Conservation (phyloP, 2,329 filamentous ascomycete genomes). For the Arthrocladium fulminans region DNA sequence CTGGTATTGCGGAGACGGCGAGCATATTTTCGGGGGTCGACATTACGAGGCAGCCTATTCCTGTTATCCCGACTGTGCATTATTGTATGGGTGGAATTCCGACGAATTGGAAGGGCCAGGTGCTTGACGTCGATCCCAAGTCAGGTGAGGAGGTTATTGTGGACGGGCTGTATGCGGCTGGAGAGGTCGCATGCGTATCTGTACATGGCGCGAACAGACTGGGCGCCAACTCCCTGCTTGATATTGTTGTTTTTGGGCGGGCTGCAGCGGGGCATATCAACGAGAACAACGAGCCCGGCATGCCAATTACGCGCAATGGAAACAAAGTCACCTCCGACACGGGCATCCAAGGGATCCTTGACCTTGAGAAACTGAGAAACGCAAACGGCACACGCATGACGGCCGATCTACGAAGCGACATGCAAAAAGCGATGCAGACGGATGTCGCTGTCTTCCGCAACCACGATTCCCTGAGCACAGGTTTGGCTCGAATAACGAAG, state of each 20-base stretch:
- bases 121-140: slow-evolving; percentile 65
- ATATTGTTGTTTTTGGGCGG: slow-evolving; percentile 83
- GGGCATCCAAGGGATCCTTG: slow-evolving; percentile 66
- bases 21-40: slow-evolving; percentile 86
- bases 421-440: slow-evolving; percentile 94
- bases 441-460: slow-evolving; percentile 89
- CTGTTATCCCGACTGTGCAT: slow-evolving; percentile 79
- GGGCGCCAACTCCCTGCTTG: slow-evolving; percentile 82
- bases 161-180: slow-evolving; percentile 77
- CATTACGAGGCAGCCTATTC: slow-evolving; percentile 80
- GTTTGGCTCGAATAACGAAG: slow-evolving; percentile 69
- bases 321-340: slow-evolving; percentile 59
- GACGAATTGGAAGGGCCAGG: slow-evolving; percentile 83
- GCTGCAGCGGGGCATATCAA: slow-evolving; percentile 84
- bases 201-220: slow-evolving; percentile 88
- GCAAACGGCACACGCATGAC: slow-evolving; percentile 70
- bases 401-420: slow-evolving; percentile 68
- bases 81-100: slow-evolving; percentile 97
- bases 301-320: slow-evolving; percentile 51
- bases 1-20: slow-evolving; percentile 86
- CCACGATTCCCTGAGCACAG: slow-evolving; percentile 75
- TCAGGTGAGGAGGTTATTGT: slow-evolving; percentile 74
- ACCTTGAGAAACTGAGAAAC: slow-evolving; percentile 70
- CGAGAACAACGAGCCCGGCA: slow-evolving; percentile 73
- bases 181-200: slow-evolving; percentile 83